Percentiles rank a stretch among this genome's conserved stretches.
Evolutionary conservation across 805 yeast genomes (phyloP).

Genomic region (Nakazawaea siamensis): DNA sequence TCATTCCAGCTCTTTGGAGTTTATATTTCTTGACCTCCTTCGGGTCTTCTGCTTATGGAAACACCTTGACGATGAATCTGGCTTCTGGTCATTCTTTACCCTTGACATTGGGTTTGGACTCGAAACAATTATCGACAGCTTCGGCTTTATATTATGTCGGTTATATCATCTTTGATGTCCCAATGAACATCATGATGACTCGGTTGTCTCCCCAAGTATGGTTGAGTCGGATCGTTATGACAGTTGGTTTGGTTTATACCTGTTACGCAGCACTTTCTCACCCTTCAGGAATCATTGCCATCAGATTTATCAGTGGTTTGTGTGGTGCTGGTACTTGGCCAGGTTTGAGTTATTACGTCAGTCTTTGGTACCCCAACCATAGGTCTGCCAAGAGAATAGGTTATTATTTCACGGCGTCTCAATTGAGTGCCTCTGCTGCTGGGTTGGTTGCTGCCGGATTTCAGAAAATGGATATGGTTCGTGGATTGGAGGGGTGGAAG

Average conservation of each 20-base stretch:
- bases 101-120: slow-evolving; percentile 39
- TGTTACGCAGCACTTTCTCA: slow-evolving; percentile 60
- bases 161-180: slow-evolving; percentile 76
- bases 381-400: slow-evolving; percentile 76
- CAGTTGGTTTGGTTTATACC: slow-evolving; percentile 71
- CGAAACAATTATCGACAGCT: slow-evolving; percentile 62
- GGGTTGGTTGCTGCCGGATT: slow-evolving; percentile 85
- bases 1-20: slow-evolving; percentile 78
- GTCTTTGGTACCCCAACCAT: slow-evolving; percentile 79
- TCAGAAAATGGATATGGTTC: slow-evolving; percentile 67
- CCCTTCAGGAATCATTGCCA: slow-evolving; percentile 56
- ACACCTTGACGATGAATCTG: slow-evolving; percentile 71
- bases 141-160: slow-evolving; percentile 80
- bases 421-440: slow-evolving; percentile 81
- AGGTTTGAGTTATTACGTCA: slow-evolving; percentile 75
- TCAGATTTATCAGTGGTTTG: slow-evolving; percentile 64
- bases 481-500: slow-evolving; percentile 76
- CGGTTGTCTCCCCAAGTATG: slow-evolving; percentile 76
- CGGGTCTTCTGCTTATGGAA: slow-evolving; percentile 71
- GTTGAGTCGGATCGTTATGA: slow-evolving; percentile 69
- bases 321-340: slow-evolving; percentile 91
- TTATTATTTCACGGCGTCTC: slow-evolving; percentile 87
- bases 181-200: slow-evolving; percentile 85
- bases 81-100: slow-evolving; percentile 52
- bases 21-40: slow-evolving; percentile 73